Evolutionary conservation across 148 eudicot genomes (phyloP), one percentile per base, ranked within the genome.

Genomic region (Silene conica): DNA sequence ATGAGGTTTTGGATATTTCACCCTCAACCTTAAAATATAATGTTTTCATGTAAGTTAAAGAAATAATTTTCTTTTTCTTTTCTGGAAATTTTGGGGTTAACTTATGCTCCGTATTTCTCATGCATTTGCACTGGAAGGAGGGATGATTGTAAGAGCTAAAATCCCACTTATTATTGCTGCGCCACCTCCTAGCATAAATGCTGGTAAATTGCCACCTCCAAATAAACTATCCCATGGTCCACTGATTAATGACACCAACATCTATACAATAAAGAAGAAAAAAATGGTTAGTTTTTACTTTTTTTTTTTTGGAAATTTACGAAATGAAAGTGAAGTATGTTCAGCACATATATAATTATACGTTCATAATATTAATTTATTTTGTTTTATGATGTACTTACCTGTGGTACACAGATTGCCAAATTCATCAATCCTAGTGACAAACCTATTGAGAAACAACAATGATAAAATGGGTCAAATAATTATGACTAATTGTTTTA

Each of bases 391-490:
- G 9, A 5, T 6, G 8, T 2, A 13, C 15, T 20, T n/a, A 86
- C 98, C 89, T 93, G 98, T 71, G 98, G 98, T 59, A 93, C 60
- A 56, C 88, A 89, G 12, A 93, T 93, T 63, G 98, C 89, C 78
- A 93, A 82, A 76, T 93, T 93, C 62, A 93, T 85, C 64, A 93
- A 84, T 67, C 97, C 98, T 0, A 91, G 73, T 1, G 95, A 84
- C 38, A 93, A 83, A 48, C 97, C 93, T 93, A 74, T 55, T 19
- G 1, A 11, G 55, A 20, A 63, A 21, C 23, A 45, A 2, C 46
- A 4, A 23, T 38, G 28, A 1, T 16, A 38, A 38, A 38, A n/a
- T n/a, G 8, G 8, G 43, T 38, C 43, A 38, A 38, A 38, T 38
- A 38, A 5, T 38, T 38, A 38, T 5, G 43, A 38, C 43, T 38